Base-by-base conservation (phyloP, 2,329 filamentous ascomycete genomes). In the Fusarium robinianum region DNA sequence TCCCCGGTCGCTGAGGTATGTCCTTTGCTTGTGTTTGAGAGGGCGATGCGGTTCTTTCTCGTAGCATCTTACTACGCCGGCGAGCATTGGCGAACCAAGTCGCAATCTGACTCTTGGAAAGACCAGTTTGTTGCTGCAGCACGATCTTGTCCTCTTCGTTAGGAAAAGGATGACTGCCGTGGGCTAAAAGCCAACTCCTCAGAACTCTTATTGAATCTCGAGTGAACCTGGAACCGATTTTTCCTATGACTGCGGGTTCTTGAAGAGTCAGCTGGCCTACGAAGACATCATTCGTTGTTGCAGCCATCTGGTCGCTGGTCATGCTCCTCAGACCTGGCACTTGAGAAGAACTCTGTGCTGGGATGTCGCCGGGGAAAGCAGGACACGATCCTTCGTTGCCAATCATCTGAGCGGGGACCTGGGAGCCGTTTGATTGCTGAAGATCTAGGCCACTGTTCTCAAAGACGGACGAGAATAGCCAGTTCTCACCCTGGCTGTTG, bases 51-150 rank as follows among this genome's bases (percentile, higher is more conserved):
- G 30, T 5, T 15, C 25, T 12, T 11, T 33, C 27, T 4, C 22
- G 12, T 10, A 43, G 39, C 14, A 84, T 80, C 71, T 92, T 94
- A 55, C 86, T 83, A 51, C 89, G 78, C 43, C 89, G 80, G 29
- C 89, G 81, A 40, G 88, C 88, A 66, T 95, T 95, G 46, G 89
- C 88, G 33, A 95, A 80, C 89, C 89, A 95, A 65, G 92, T 94
- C n/a, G 83, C 83, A 50, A 95, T 90, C 63, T 95, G 89, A 9
- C 78, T 85, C 57, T 85, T 80, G 62, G 80, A 88, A 19, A 95
- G 75, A 6, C 88, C 87, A 1, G 89, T 95, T 55, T 84, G 78
- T 37, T 78, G 75, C 65, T 88, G 83, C 16, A 95, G 74, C 41
- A 79, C 76, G 48, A 88, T 84, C 63, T 90, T 91, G 63, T 95